These are phyloP conservation scores for Drechslerella dactyloides DNA, from an alignment of 2,329 filamentous ascomycete genomes.

Conservation along the genomic window DNA sequence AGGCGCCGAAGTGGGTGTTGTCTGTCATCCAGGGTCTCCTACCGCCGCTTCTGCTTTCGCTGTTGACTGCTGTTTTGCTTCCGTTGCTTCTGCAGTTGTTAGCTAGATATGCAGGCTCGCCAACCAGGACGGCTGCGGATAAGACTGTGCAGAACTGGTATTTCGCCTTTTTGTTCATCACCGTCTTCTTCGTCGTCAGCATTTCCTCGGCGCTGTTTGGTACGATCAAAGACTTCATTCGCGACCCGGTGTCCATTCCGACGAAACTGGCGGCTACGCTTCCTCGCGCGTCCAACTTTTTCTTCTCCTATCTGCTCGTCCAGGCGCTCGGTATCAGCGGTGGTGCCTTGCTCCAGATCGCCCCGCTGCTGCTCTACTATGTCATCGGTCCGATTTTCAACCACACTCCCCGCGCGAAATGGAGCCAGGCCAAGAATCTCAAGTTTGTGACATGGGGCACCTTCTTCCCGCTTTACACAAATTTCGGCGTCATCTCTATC, in stretches of 20 bases:
- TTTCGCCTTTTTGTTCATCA: constrained; percentile 91
- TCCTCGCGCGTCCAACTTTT: constrained; percentile 90
- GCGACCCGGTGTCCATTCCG: constrained; percentile 72
- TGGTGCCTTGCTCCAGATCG: constrained; percentile 82
- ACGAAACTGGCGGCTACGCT: constrained; percentile 76
- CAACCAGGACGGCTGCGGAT: constrained; percentile 55
- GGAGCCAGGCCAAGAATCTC: constrained; percentile 79
- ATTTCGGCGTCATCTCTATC: constrained; percentile 88
- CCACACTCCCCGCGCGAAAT: constrained; percentile 81
- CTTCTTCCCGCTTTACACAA: constrained; percentile 95
- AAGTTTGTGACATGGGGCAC: constrained; percentile 84
- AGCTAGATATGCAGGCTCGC: constrained; percentile 53
- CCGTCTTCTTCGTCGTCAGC: constrained; percentile 90
- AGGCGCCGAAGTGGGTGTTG: constrained; percentile 67
- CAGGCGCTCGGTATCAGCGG: constrained; percentile 91
- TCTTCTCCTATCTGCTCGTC: constrained; percentile 97
- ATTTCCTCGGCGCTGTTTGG: constrained; percentile 77
- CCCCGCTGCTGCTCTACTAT: constrained; percentile 80
- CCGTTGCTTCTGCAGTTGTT: constrained; percentile 49
- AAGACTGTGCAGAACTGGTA: constrained; percentile 79
- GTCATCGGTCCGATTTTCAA: constrained; percentile 80
- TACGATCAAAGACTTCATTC: constrained; percentile 68
- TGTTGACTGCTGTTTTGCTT: constrained; percentile 46
- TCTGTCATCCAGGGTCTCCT: constrained; percentile 83
- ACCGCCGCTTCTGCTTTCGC: constrained; percentile 64